phyloP scores from a whole-genome alignment of 1,139 yeast species.

The Debaryomyces udenii region DNA sequence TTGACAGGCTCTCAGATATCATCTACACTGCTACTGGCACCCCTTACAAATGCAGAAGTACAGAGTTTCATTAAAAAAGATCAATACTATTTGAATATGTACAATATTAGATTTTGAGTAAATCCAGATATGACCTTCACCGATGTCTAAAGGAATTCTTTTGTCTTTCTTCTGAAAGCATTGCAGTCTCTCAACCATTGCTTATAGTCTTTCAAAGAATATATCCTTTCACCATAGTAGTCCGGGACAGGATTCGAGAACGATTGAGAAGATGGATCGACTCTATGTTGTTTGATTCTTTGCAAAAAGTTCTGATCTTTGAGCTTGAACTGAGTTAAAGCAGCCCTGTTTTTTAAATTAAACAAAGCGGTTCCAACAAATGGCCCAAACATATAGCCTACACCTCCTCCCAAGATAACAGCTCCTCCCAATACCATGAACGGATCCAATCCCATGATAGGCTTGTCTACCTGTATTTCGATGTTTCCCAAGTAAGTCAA shows the following conservation, averaged over 20 bases:
- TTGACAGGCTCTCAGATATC: too few relatives aligned
- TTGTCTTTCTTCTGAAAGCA: slow-evolving; percentile 83
- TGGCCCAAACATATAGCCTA: slow-evolving; percentile 87
- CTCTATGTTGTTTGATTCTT: slow-evolving; percentile 76
- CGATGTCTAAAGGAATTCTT: slow-evolving; percentile 61
- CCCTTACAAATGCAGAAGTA: too few relatives aligned
- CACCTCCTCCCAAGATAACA: slow-evolving; percentile 66
- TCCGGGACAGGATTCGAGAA: slow-evolving; percentile 96
- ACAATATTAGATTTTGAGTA: neutral
- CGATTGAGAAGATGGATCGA: slow-evolving; percentile 91
- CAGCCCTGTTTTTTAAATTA: slow-evolving; percentile 53
- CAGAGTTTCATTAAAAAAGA: too few relatives aligned
- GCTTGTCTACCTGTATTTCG: slow-evolving; percentile 82
- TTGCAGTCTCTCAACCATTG: slow-evolving; percentile 96
- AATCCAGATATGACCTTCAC: too few relatives aligned
- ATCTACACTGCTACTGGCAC: too few relatives aligned
- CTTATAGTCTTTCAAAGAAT: slow-evolving; percentile 81
- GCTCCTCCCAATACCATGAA: slow-evolving; percentile 73
- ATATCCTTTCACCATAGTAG: slow-evolving; percentile 94
- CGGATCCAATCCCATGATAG: slow-evolving; percentile 85
- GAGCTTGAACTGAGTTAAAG: slow-evolving; percentile 47
- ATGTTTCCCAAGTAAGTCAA: slow-evolving; percentile 78
- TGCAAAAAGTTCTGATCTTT: slow-evolving; percentile 77
- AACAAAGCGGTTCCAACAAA: slow-evolving; percentile 73
- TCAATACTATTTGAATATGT: neutral